These are phyloP conservation scores for Yarrowia deformans DNA, from an alignment of 805 yeast genomes.

Conservation along the genomic window DNA sequence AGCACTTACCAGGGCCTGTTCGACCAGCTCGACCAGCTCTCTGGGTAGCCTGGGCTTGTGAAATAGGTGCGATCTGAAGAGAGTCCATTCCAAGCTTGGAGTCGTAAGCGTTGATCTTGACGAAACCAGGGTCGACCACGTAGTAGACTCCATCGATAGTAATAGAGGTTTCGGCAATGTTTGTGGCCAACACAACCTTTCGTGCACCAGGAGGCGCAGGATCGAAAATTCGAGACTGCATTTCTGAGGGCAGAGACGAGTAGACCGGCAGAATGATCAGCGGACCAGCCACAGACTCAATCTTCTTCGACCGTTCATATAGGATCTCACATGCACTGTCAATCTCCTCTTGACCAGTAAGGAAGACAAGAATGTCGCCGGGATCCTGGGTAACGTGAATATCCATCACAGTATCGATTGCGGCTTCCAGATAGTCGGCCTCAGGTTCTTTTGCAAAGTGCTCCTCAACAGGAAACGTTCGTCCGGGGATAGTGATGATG, in stretches of 20 bases:
- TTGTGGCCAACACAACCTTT: constrained; percentile 92
- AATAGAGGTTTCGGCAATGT: constrained; percentile 95
- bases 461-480: constrained; percentile 90
- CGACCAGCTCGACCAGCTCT: constrained; percentile 98
- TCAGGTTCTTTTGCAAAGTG: constrained; percentile 87
- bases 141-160: constrained; percentile 95
- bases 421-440: constrained; percentile 88
- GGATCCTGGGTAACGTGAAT: constrained; percentile 73
- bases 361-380: constrained; percentile 82
- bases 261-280: constrained; percentile 85
- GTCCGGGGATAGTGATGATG: constrained; percentile 86
- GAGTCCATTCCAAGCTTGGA: constrained; percentile 90
- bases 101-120: constrained; percentile 88
- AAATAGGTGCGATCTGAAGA: constrained; percentile 83
- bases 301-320: constrained; percentile 65
- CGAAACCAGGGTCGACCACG: constrained; percentile 95
- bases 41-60: constrained; percentile 95
- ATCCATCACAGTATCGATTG: constrained; percentile 84
- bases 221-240: constrained; percentile 82
- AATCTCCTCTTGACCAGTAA: constrained; percentile 97
- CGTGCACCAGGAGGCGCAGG: constrained; percentile 81
- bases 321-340: constrained; percentile 82
- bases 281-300: constrained; percentile 66
- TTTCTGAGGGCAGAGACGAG: constrained; percentile 86
- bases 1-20: constrained; percentile 96